Evolutionary conservation across 2,329 filamentous ascomycete genomes (phyloP).

Genomic region (Ampelomyces quisqualis): DNA sequence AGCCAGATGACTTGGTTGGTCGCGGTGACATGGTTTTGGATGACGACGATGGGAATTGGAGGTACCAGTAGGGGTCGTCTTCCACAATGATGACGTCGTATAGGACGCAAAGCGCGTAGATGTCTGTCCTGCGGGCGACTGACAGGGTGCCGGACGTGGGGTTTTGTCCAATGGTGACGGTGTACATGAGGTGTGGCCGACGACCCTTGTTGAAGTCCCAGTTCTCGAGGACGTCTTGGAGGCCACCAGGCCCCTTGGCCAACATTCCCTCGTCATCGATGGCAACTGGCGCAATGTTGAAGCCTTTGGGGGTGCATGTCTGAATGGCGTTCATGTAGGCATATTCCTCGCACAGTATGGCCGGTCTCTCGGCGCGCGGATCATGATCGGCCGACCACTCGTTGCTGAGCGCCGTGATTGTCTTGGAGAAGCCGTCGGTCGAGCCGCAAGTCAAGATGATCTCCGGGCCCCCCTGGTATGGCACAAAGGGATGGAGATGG

Average conservation of each 20-base stretch:
- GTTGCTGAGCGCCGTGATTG: constrained; percentile 72
- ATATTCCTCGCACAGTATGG: constrained; percentile 76
- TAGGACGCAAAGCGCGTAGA: constrained; percentile 77
- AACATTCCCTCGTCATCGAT: constrained; percentile 80
- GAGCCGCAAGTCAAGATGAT: constrained; percentile 77
- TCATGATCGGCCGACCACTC: constrained; percentile 71
- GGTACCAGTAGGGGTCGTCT: constrained; percentile 94
- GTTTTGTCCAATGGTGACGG: constrained; percentile 89
- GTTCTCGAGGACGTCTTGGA: constrained; percentile 75
- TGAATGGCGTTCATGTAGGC: constrained; percentile 76
- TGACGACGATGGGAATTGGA: constrained; percentile 78
- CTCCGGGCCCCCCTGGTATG: constrained; percentile 74
- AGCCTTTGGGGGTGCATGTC: constrained; percentile 64
- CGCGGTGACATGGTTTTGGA: constrained; percentile 34
- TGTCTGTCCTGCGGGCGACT: constrained; percentile 69
- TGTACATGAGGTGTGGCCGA: constrained; percentile 83
- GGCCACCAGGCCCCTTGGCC: constrained; percentile 68
- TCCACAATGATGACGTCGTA: constrained; percentile 91
- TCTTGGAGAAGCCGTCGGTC: constrained; percentile 83
- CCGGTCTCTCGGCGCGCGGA: constrained; percentile 69
- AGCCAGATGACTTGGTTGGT: constrained; percentile 62
- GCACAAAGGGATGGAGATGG: constrained; percentile 76
- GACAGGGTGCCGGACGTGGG: constrained; percentile 77
- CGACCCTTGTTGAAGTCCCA: constrained; percentile 77
- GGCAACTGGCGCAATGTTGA: constrained; percentile 71